Conservation (phyloP, 2,329 filamentous ascomycete species). For the Knoxdaviesia capensis region DNA sequence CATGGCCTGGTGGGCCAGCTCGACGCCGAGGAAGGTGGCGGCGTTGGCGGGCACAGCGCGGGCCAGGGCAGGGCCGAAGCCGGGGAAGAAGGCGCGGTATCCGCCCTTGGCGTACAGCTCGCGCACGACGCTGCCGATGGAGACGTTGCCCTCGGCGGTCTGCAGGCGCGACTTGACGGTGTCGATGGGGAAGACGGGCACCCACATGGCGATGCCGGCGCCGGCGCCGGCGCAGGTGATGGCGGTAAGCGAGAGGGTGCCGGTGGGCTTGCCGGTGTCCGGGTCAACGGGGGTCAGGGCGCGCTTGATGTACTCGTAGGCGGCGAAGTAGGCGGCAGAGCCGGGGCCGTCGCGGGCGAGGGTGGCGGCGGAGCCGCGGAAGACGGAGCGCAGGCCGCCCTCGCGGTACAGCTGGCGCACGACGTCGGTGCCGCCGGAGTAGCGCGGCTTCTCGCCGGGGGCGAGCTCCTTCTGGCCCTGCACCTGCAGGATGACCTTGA, state of each 20-base stretch:
- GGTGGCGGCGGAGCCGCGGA: slow-evolving; percentile 78
- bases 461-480: slow-evolving; percentile 81
- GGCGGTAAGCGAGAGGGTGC: slow-evolving; percentile 62
- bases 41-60: slow-evolving; percentile 92
- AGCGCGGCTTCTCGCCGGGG: slow-evolving; percentile 82
- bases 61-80: slow-evolving; percentile 79
- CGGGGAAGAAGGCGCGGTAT: slow-evolving; percentile 86
- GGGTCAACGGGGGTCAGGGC: slow-evolving; percentile 66
- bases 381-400: slow-evolving; percentile 78
- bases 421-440: slow-evolving; percentile 72
- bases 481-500: slow-evolving; percentile 96
- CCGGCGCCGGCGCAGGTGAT: slow-evolving; percentile 74
- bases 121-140: slow-evolving; percentile 58
- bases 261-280: slow-evolving; percentile 47
- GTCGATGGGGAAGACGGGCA: slow-evolving; percentile 92
- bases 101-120: slow-evolving; percentile 73
- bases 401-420: slow-evolving; percentile 84
- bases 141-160: slow-evolving; percentile 70
- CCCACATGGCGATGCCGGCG: slow-evolving; percentile 97
- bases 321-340: slow-evolving; percentile 86
- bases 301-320: slow-evolving; percentile 92
- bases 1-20: slow-evolving; percentile 69
- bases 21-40: slow-evolving; percentile 77
- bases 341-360: slow-evolving; percentile 87
- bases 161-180: slow-evolving; percentile 91